Base-by-base conservation (phyloP, 345 rosid genomes). In the Corchorus capsularis region DNA sequence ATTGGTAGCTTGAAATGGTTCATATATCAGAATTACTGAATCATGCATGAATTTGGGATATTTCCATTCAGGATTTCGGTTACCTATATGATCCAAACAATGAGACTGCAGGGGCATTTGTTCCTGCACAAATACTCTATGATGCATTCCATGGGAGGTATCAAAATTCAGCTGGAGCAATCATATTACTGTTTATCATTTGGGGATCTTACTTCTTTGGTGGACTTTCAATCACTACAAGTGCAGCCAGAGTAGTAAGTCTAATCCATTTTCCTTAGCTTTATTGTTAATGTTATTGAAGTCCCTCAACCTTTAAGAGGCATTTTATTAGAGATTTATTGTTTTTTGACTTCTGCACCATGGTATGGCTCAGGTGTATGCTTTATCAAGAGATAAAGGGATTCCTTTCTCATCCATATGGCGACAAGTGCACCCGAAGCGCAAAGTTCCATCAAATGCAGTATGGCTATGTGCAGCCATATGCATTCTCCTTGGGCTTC, bases 101-200 rank as follows among this genome's bases (percentile, higher is more conserved):
- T 22, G 92, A 88, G 87, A 90, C 90, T 0, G 88, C 84, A 0
- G 90, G 94, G 43, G 82, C 79, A 37, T 80, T 85, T 19, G 92
- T 86, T 27, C 94, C 92, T 2, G 90, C 94, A 34, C 92, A 88
- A 78, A 86, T 88, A 64, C 83, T 90, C 14, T 88, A 86, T 45
- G 92, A 88, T 62, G 94, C 94, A 65, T 90, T 90, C 79, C 82
- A 88, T 62, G 94, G 90, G 54, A 82, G 94, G 88, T 88, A 90
- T 71, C 78, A 84, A 5, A 86, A 68, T 64, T 74, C 87, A 34
- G 75, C 84, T 12, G 91, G 89, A 62, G 91, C 94, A 10, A 82
- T 90, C n/a, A 73, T 90, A 32, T 75, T 90, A 55, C 83, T 90
- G 9, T 76, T 83, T 72, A 55, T 87, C 80, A 88, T 90, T 37